These are phyloP conservation scores for Scleroderma bovista DNA, from an alignment of 768 basidiomycete genomes.

Conservation along the genomic window DNA sequence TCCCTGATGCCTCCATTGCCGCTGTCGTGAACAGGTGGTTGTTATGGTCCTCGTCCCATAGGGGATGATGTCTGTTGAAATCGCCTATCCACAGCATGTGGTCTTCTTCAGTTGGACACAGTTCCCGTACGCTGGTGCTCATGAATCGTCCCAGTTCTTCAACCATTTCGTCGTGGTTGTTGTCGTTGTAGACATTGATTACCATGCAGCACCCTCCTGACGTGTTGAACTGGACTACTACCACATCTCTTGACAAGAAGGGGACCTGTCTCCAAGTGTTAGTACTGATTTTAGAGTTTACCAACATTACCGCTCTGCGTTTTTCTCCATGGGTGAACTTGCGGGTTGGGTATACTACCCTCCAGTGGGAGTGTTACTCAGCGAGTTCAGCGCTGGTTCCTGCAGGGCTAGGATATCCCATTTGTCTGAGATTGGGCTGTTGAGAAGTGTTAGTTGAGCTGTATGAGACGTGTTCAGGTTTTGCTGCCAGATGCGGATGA, in stretches of 20 bases:
- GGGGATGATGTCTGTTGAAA: conserved; percentile 30
- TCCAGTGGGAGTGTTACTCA: background rate
- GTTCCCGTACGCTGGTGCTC: background rate
- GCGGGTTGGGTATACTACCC: background rate
- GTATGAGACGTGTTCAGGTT: no score
- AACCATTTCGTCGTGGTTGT: background rate
- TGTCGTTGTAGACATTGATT: conserved; percentile 12
- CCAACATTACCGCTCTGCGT: conserved; percentile 13
- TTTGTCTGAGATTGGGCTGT: no score
- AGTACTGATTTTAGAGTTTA: conserved; percentile 13
- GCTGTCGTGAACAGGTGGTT: conserved; percentile 15
- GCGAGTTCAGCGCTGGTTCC: background rate
- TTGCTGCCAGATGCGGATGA: no score
- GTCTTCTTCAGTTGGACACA: background rate
- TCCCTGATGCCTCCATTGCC: conserved; percentile 12
- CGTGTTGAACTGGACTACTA: conserved; percentile 10
- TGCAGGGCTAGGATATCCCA: no score
- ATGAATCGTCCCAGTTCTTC: background rate
- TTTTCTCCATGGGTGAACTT: background rate
- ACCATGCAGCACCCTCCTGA: conserved; percentile 4
- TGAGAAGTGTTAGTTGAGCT: no score
- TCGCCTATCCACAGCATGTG: conserved; percentile 20
- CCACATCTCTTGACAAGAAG: conserved; percentile 15
- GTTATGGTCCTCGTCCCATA: conserved; percentile 24
- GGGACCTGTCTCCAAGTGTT: conserved; percentile 20